These are phyloP conservation scores for Ogataea glucozyma DNA, from an alignment of 805 yeast genomes.

Conservation along the genomic window DNA sequence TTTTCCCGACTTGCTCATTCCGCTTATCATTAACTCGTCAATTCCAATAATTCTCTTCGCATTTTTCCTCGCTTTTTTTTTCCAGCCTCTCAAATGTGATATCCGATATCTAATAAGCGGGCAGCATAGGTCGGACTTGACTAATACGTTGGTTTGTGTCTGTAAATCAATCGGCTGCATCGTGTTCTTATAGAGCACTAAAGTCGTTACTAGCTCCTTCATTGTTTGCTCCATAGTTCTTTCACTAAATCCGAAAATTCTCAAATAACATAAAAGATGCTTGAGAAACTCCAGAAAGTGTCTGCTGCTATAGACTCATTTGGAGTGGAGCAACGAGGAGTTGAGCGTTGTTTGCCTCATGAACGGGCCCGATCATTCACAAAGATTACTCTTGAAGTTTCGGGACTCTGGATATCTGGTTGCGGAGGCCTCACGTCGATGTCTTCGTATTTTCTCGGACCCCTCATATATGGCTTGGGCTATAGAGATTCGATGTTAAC, in stretches of 20 bases:
- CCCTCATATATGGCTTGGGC: constrained; percentile 67
- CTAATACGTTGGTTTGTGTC: no score
- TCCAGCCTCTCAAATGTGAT: no score
- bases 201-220: no score
- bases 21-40: no score
- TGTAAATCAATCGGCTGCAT: no score
- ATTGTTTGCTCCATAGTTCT: no score
- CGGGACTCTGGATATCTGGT: constrained; percentile 82
- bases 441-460: constrained; percentile 80
- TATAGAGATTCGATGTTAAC: constrained; percentile 61
- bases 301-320: constrained; percentile 47
- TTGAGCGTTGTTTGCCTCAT: constrained; percentile 69
- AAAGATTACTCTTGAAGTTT: constrained; percentile 42
- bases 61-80: no score
- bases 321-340: constrained; percentile 77
- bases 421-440: constrained; percentile 88
- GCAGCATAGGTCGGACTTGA: no score
- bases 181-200: no score
- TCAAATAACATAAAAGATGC: constrained; percentile 4
- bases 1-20: no score
- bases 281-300: constrained; percentile 18
- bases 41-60: no score
- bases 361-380: constrained; percentile 38
- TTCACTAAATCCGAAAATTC: neutral
- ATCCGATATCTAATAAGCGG: no score